phyloP scores from a whole-genome alignment of 2,329 filamentous ascomycete species.

The Ophiostoma sp. region DNA sequence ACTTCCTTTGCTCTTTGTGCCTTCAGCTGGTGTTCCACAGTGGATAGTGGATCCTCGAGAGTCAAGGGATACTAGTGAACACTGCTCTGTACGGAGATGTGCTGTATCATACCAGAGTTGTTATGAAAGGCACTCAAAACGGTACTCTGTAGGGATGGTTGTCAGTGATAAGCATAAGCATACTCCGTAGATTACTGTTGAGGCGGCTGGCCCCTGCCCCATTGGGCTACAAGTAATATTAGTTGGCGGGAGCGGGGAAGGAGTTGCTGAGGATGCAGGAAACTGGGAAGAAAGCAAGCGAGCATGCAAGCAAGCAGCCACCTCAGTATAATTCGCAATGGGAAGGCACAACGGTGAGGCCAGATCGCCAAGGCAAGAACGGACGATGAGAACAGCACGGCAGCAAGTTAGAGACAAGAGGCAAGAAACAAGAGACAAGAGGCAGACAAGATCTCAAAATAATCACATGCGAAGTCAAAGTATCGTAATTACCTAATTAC shows the following conservation, averaged over 20 bases:
- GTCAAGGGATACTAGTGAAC: not conserved
- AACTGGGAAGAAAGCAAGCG: slow-evolving; percentile 3
- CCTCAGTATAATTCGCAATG: not conserved
- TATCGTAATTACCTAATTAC: not conserved
- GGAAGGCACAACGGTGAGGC: not conserved
- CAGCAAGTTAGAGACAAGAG: not conserved
- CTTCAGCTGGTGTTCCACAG: slow-evolving; percentile 5
- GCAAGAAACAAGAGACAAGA: not conserved
- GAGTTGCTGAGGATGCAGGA: not conserved
- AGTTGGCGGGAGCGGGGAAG: slow-evolving; percentile 2
- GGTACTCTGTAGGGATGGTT: not conserved
- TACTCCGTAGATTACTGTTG: not conserved
- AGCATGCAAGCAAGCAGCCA: not conserved
- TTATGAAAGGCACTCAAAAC: not conserved
- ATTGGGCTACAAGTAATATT: not conserved
- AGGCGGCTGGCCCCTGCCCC: not conserved
- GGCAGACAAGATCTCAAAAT: not conserved
- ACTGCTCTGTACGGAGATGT: not conserved
- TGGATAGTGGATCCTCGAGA: not conserved
- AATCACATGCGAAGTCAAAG: not conserved
- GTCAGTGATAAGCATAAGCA: not conserved
- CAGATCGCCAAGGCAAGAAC: not conserved
- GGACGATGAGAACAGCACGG: not conserved
- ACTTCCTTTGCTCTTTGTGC: not conserved
- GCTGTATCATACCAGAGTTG: not conserved